Percentiles rank a stretch among this genome's conserved stretches.
phyloP scores from a whole-genome alignment of 2,329 filamentous ascomycete species.

The Trichoderma sp. region DNA sequence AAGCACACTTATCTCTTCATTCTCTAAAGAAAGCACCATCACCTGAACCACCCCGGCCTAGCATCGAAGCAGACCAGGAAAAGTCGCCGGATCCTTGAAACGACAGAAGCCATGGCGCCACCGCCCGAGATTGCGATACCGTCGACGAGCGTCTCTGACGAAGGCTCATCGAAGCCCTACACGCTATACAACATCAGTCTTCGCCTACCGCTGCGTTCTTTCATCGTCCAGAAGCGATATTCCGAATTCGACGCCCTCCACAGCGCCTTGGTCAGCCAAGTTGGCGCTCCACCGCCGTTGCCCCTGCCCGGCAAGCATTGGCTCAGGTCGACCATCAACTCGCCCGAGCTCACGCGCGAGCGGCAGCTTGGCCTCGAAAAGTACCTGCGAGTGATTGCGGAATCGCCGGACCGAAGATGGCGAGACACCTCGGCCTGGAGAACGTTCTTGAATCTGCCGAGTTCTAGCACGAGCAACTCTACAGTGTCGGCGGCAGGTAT shows the following conservation, averaged over 20 bases:
- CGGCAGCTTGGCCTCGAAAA: slow-evolving; percentile 68
- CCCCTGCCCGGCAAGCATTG: slow-evolving; percentile 73
- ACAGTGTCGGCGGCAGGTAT: slow-evolving; percentile 49
- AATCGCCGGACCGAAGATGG: slow-evolving; percentile 74
- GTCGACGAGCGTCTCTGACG: slow-evolving; percentile 60
- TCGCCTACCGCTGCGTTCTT: slow-evolving; percentile 73
- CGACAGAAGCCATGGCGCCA: slow-evolving; percentile 55
- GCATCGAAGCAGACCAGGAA: neutral
- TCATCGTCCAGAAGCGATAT: slow-evolving; percentile 78
- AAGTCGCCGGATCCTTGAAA: neutral
- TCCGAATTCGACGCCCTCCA: slow-evolving; percentile 75
- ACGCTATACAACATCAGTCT: slow-evolving; percentile 79
- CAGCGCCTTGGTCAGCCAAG: slow-evolving; percentile 57
- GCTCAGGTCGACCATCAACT: slow-evolving; percentile 72
- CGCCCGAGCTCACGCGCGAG: slow-evolving; percentile 67
- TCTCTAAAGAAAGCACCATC: neutral
- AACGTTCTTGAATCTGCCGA: slow-evolving; percentile 70
- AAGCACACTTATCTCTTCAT: neutral
- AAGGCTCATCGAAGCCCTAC: slow-evolving; percentile 61
- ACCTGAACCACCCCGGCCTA: neutral
- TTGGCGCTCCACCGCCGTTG: slow-evolving; percentile 64
- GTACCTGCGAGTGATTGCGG: slow-evolving; percentile 73
- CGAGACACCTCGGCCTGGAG: slow-evolving; percentile 72
- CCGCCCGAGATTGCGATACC: slow-evolving; percentile 68
- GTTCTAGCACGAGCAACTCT: slow-evolving; percentile 50